phyloP scores from a whole-genome alignment of 1,284 basidiomycete genomes.

The Inonotus hispidus region DNA sequence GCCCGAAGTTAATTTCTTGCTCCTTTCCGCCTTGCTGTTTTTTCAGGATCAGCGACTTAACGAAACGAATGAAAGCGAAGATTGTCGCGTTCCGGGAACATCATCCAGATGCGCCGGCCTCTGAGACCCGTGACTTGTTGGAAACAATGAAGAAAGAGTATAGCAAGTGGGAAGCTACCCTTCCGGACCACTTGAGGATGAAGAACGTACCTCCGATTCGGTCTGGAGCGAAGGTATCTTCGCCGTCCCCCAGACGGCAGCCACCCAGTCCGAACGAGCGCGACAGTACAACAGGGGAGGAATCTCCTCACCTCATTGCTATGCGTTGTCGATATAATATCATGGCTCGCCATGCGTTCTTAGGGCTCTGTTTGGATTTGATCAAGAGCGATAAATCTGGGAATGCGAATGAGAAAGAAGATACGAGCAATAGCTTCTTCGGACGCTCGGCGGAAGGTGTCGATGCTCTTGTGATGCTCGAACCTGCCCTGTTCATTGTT shows the following conservation, averaged over 20 bases:
- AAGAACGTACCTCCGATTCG: slow-evolving; percentile 27
- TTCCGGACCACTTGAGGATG: slow-evolving; percentile 33
- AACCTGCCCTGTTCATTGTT: slow-evolving; percentile 12
- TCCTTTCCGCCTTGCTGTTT: background rate
- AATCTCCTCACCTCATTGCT: slow-evolving; percentile 32
- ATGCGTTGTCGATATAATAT: slow-evolving; percentile 56
- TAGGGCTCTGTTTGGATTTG: slow-evolving; percentile 66
- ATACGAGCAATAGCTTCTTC: slow-evolving; percentile 20
- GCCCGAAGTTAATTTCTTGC: background rate
- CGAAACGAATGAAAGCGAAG: slow-evolving; percentile 45
- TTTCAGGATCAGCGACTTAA: slow-evolving; percentile 40
- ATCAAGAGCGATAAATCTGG: slow-evolving; percentile 29
- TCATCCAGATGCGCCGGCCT: slow-evolving; percentile 27
- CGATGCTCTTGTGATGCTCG: slow-evolving; percentile 9
- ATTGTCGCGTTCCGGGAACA: slow-evolving; percentile 32
- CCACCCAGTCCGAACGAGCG: slow-evolving; percentile 19
- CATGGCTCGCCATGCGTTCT: slow-evolving; percentile 50
- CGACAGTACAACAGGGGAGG: background rate
- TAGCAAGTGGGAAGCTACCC: slow-evolving; percentile 43
- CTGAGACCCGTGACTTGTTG: slow-evolving; percentile 42
- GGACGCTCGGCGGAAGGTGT: slow-evolving; percentile 24
- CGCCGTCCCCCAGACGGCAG: slow-evolving; percentile 13
- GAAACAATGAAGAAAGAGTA: slow-evolving; percentile 50
- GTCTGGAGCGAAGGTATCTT: slow-evolving; percentile 22
- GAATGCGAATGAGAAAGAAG: slow-evolving; percentile 30